A percentile compares a stretch with the other conserved stretches of the same genome.
Conservation (phyloP, 345 rosid species). For the Syzygium jambos region DNA sequence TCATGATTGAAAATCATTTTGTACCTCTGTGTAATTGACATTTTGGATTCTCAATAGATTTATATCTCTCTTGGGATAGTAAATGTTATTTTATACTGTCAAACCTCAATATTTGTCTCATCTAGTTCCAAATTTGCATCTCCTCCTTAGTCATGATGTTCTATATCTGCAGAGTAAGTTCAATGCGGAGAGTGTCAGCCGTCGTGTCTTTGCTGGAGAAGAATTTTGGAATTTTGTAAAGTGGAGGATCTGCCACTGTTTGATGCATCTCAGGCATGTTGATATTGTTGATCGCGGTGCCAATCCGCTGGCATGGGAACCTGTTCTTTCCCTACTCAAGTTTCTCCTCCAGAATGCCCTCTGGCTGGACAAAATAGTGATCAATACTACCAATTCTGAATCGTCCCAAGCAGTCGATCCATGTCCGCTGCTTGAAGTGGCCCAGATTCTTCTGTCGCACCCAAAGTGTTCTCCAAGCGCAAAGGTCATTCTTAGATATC, state of each 20-base stretch:
- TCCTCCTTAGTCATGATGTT: neutral
- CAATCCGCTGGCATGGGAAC: neutral
- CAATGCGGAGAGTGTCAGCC: neutral
- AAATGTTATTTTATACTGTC: neutral
- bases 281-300: neutral
- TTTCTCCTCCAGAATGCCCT: neutral
- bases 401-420: neutral
- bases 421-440: neutral
- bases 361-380: neutral
- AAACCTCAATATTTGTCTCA: neutral
- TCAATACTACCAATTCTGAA: neutral
- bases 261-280: neutral
- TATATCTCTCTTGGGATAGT: neutral
- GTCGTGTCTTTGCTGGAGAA: neutral
- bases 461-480: neutral
- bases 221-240: neutral
- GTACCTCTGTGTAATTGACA: neutral
- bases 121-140: neutral
- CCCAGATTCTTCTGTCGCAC: neutral
- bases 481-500: neutral
- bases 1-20: neutral
- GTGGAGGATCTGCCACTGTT: neutral
- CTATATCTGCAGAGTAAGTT: neutral
- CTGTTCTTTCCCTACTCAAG: neutral
- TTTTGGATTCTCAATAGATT: neutral